Evolutionary conservation across 129 eudicot species (phyloP), one percentile per base, ranked within the genome.

Genomic region (Helianthus annuus): DNA sequence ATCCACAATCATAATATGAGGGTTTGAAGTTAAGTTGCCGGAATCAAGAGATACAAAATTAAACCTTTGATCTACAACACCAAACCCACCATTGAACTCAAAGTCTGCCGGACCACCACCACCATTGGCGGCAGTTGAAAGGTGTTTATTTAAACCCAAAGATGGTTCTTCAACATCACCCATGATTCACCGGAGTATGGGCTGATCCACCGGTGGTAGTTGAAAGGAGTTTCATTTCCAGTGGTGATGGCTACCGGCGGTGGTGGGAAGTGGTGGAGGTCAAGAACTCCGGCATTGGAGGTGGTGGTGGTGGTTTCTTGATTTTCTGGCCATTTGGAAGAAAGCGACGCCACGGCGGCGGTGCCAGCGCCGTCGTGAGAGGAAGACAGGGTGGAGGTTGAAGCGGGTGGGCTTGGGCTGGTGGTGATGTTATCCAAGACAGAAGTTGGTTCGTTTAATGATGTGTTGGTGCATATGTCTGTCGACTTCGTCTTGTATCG

Each of bases 331-430:
- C 91, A 88, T 79, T 85, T 85, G 22, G 82, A 69, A 66, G 86
- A 78, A 57, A 80, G 86, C 54, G 87, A 86, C 89, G 93, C 97
- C 97, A 91, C 88, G 34, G 79, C 89, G 70, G 91, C n/a, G 3
- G 90, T 68, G 77, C 76, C 86, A 22, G 86, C 85, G 15, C 85
- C 73, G 77, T 73, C 80, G 85, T 68, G 74, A 70, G 92, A 83
- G 42, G 88, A 89, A 79, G 97, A 87, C 86, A 94, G 92, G 75
- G 95, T 85, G 58, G 92, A 87, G 53, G 92, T 82, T 10, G 92
- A 85, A 10, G 90, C 82, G 3, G 87, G 93, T 38, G 91, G 76
- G 62, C 91, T 89, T 10, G 90, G 86, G 27, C 86, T 87, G 16
- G 91, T 77, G 53, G 79, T 77, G 40, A 83, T 84, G 72, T 82